Base-by-base conservation (phyloP, 2,329 filamentous ascomycete genomes). In the Fusarium lateritium region DNA sequence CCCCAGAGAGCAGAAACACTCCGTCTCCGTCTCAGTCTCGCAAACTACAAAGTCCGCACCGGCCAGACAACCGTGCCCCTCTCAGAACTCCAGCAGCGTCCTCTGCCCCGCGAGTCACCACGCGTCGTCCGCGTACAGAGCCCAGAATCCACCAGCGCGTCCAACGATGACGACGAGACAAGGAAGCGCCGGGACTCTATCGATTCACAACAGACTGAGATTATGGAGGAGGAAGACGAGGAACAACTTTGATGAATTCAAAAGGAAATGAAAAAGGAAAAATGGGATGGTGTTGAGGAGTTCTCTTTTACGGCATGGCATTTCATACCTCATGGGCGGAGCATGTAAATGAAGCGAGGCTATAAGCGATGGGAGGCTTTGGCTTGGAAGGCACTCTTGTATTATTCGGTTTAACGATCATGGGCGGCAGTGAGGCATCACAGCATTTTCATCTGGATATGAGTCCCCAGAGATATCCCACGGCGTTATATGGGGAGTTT, bases 1-100 rank as follows among this genome's bases (percentile, higher is more conserved):
- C 19, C 19, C 14, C 49, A 92, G 85, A 86, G 87, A 79, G 90
- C 89, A 21, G 87, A 91, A 74, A 86, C 89, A 49, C 82, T 94
- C 44, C 86, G 86, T 52, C 84, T 93, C 11, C 86, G 91, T n/a
- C 86, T 94, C 17, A 84, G 87, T 28, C 85, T 94, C 21, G 92
- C 91, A 15, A 87, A 86, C 74, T 94, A 94, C 83, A 94, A 94
- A 79, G 83, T 94, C 69, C 86, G 85, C 59, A 94, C 92, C 3
- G 89, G 91, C 62, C 92, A 94, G 78, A 86, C 89, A 55, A 81
- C 86, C 59, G 84, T 92, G 28, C 89, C 91, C 2, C 84, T 93
- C 64, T 83, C 89, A 56, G 80, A 87, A 45, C 82, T 94, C 21
- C 82, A 89, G 72, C 75, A 58, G 28, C 76, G 74, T 47, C 79